phyloP scores from a whole-genome alignment of 164 flowering plant genomes.

The Dillenia turbinata region DNA sequence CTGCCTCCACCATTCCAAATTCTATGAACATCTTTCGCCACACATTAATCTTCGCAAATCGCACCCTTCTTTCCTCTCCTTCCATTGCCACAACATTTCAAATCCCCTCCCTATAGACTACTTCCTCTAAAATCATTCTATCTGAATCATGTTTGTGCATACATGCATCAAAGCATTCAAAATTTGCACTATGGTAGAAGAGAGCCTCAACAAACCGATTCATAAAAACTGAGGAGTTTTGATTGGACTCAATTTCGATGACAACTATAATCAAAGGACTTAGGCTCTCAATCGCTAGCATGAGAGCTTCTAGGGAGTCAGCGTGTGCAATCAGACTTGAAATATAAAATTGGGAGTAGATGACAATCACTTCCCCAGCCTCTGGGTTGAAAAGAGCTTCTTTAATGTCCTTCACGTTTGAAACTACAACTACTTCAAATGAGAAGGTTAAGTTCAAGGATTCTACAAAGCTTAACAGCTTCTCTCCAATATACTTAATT shows the following conservation, averaged over 20 bases:
- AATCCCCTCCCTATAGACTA: constrained; percentile 29
- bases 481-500: constrained; percentile 29
- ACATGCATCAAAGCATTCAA: constrained; percentile 37
- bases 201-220: constrained; percentile 47
- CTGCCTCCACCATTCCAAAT: constrained; percentile 44
- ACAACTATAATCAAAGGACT: constrained; percentile 46
- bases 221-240: constrained; percentile 37
- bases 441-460: constrained; percentile 29
- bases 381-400: constrained; percentile 34
- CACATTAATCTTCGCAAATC: constrained; percentile 35
- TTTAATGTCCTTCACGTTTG: constrained; percentile 33
- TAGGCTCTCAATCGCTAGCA: constrained; percentile 36
- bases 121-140: constrained; percentile 22
- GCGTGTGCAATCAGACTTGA: constrained; percentile 24
- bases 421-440: constrained; percentile 26
- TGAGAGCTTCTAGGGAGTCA: constrained; percentile 26
- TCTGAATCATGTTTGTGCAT: constrained; percentile 27
- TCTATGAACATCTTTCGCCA: constrained; percentile 52
- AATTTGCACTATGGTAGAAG: constrained; percentile 44
- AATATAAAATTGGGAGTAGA: constrained; percentile 21
- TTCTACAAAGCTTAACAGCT: constrained; percentile 31
- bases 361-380: constrained; percentile 33
- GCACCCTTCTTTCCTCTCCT: constrained; percentile 41
- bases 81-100: constrained; percentile 43
- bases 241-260: constrained; percentile 45